Evolutionary conservation across 2,329 filamentous ascomycete genomes (phyloP).

Genomic region (Dothideomycetes sp.): DNA sequence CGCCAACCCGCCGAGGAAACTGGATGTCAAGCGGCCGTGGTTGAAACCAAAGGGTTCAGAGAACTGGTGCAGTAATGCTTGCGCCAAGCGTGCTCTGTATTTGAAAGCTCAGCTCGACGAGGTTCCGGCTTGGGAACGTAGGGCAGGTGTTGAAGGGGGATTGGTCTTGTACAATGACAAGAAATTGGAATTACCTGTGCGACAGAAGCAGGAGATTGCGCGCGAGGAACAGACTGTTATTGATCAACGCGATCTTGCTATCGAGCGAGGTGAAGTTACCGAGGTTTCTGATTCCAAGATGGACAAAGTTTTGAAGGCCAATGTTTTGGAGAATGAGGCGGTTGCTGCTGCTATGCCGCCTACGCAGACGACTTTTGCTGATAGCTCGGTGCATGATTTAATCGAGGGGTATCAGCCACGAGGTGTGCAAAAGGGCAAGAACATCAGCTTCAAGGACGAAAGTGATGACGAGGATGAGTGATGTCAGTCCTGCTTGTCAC

Average conservation of each 20-base stretch:
- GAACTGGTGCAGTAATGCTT: slow-evolving; percentile 77
- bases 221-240: background rate
- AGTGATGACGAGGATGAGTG: background rate
- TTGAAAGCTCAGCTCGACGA: slow-evolving; percentile 82
- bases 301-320: slow-evolving; percentile 24
- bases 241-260: slow-evolving; percentile 30
- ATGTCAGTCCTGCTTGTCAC: background rate
- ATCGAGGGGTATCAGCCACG: slow-evolving; percentile 26
- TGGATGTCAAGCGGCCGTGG: slow-evolving; percentile 45
- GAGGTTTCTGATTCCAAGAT: slow-evolving; percentile 21
- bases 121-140: slow-evolving; percentile 75
- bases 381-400: slow-evolving; percentile 8
- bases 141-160: slow-evolving; percentile 35
- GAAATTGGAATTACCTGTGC: background rate
- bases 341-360: slow-evolving; percentile 13
- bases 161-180: slow-evolving; percentile 33
- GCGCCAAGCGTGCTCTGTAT: slow-evolving; percentile 71
- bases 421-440: background rate
- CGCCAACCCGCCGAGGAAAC: slow-evolving; percentile 46
- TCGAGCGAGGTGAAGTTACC: slow-evolving; percentile 34
- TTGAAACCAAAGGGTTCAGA: slow-evolving; percentile 67
- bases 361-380: slow-evolving; percentile 7
- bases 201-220: background rate
- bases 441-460: background rate
- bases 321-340: slow-evolving; percentile 25